Evolutionary conservation across 176 grass and related monocot genomes (phyloP).

Genomic region (Metroxylon sagu): DNA sequence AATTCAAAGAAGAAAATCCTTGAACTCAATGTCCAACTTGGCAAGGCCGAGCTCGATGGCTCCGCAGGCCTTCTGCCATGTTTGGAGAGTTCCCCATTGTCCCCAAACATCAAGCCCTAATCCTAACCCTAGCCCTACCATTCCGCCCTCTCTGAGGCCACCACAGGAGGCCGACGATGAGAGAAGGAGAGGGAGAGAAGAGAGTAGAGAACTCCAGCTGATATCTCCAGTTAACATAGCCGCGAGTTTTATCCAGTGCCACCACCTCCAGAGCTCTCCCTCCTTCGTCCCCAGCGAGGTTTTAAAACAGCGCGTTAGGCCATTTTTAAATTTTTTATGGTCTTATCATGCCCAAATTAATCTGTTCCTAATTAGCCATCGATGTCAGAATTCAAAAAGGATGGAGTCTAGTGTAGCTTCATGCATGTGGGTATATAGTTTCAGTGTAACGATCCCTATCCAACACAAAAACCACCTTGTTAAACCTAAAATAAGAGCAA

Average conservation of each 20-base stretch:
- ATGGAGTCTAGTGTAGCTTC: too few species aligned
- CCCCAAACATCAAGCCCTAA: constrained; percentile 18
- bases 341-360: too few species aligned
- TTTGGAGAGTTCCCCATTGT: constrained; percentile 29
- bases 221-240: neutral
- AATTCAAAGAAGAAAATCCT: constrained; percentile 24
- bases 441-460: too few species aligned
- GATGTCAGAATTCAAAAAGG: too few species aligned
- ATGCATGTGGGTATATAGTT: too few species aligned
- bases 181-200: neutral
- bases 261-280: neutral
- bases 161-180: neutral
- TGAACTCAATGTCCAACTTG: constrained; percentile 88
- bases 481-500: too few species aligned
- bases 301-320: too few species aligned
- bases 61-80: constrained; percentile 94
- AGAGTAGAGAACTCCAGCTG: too few species aligned
- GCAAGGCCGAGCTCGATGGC: constrained; percentile 88
- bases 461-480: too few species aligned
- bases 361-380: too few species aligned
- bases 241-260: neutral
- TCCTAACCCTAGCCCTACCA: constrained; percentile 2
- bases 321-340: too few species aligned
- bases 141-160: neutral
- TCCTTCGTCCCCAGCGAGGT: too few species aligned